A percentile compares a stretch with the other conserved stretches of the same genome.
Conservation (phyloP, 164 flowering plant species). For the Santalum album region DNA sequence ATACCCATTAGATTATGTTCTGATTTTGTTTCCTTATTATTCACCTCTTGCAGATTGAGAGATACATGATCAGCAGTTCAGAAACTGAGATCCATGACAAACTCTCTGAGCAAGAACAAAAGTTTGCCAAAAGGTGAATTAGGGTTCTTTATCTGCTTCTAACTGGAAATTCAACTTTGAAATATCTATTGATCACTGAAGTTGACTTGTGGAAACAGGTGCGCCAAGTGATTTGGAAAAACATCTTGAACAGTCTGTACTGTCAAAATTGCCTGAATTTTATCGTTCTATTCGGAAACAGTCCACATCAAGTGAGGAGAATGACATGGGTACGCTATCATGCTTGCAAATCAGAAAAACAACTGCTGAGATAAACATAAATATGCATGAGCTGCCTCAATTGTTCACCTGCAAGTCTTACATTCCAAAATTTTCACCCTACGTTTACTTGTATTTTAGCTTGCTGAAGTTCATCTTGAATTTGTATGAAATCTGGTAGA, state of each 20-base stretch:
- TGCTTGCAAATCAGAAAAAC: no score
- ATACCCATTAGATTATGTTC: background rate
- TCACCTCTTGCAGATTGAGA: conserved; percentile 61
- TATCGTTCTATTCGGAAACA: conserved; percentile 69
- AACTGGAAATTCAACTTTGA: background rate
- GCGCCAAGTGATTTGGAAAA: conserved; percentile 45
- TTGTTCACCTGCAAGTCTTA: no score
- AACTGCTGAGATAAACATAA: no score
- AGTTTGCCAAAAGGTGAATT: conserved; percentile 56
- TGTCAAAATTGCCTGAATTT: conserved; percentile 67
- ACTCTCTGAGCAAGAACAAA: conserved; percentile 64
- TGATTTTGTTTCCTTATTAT: background rate
- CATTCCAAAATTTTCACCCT: no score
- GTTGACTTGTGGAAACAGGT: conserved; percentile 32
- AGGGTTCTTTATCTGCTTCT: background rate
- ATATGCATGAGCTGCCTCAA: no score
- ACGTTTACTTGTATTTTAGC: no score
- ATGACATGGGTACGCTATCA: conserved; percentile 72
- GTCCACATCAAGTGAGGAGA: conserved; percentile 78
- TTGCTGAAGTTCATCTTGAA: no score
- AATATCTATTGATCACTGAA: background rate
- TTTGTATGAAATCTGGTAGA: no score
- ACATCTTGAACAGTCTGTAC: conserved; percentile 65
- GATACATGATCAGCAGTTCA: conserved; percentile 51
- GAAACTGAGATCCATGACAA: conserved; percentile 47